These are phyloP conservation scores for Saturnispora sanitii DNA, from an alignment of 805 yeast species.

Conservation along the genomic window DNA sequence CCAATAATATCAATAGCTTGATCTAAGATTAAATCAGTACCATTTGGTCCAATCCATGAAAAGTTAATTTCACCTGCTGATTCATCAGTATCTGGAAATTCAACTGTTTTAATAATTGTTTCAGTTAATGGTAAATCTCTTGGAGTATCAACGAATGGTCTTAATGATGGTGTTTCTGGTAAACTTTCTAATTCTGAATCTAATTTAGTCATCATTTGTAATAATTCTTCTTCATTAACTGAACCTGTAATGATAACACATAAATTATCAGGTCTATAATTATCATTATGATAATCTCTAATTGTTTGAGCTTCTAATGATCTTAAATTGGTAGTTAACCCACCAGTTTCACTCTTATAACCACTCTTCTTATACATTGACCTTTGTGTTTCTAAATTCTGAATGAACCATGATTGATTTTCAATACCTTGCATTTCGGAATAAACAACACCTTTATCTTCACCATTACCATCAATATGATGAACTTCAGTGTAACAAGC, in stretches of 20 bases:
- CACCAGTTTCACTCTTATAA: conserved; percentile 91
- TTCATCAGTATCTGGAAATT: conserved; percentile 87
- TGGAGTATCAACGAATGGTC: conserved; percentile 78
- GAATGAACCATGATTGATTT: conserved; percentile 59
- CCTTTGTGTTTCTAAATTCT: conserved; percentile 51
- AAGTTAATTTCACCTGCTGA: conserved; percentile 65
- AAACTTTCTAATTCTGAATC: conserved; percentile 46
- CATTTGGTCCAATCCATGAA: conserved; percentile 76
- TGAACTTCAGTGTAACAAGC: conserved; percentile 92
- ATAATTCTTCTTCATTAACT: conserved; percentile 64
- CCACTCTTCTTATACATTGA: conserved; percentile 57
- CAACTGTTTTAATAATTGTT: conserved; percentile 40
- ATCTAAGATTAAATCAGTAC: conserved; percentile 39
- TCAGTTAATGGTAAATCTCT: conserved; percentile 33
- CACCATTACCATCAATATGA: conserved; percentile 83
- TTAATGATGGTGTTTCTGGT: conserved; percentile 29
- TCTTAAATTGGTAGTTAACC: conserved; percentile 68
- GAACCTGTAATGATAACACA: conserved; percentile 81
- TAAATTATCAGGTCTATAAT: conserved; percentile 77
- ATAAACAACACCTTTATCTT: conserved; percentile 93
- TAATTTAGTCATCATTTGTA: conserved; percentile 48
- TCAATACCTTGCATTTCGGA: conserved; percentile 96
- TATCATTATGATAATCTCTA: conserved; percentile 56
- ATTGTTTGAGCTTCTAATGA: conserved; percentile 64
- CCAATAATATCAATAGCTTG: conserved; percentile 66